A percentile compares a stretch with the other conserved stretches of the same genome.
Evolutionary conservation across 768 basidiomycete genomes (phyloP).

Genomic region (Gelatoporia subvermispora): DNA sequence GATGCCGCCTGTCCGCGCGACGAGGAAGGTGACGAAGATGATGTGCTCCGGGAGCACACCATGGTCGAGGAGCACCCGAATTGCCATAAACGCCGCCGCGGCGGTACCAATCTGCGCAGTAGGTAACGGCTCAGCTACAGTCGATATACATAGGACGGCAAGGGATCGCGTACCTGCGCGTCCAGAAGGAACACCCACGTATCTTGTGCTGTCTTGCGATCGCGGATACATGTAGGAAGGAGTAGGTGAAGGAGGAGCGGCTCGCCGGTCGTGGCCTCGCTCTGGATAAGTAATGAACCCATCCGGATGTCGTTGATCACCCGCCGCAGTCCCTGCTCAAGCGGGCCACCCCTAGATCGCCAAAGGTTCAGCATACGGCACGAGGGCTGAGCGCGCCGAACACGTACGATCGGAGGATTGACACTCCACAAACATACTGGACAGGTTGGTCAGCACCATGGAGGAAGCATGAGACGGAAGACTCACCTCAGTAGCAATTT

Average conservation of each 20-base stretch:
- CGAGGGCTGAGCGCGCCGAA: not conserved
- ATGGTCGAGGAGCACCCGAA: conserved; percentile 90
- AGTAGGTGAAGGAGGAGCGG: conserved; percentile 79
- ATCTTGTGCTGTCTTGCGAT: conserved; percentile 56
- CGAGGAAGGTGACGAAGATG: conserved; percentile 85
- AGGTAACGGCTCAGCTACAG: not conserved
- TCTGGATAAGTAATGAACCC: conserved; percentile 89
- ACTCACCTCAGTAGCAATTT: conserved; percentile 54
- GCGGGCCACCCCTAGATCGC: conserved; percentile 67
- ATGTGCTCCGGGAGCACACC: conserved; percentile 81
- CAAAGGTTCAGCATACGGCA: conserved; percentile 3
- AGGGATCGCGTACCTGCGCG: conserved; percentile 54
- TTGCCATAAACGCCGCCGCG: conserved; percentile 91
- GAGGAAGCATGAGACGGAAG: not conserved
- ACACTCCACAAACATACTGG: conserved; percentile 81
- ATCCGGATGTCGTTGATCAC: conserved; percentile 83
- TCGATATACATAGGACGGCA: not conserved
- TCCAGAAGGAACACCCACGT: conserved; percentile 87
- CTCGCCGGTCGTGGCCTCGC: conserved; percentile 79
- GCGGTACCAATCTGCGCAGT: conserved; percentile 81
- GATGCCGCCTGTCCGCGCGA: conserved; percentile 78
- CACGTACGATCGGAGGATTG: conserved; percentile 81
- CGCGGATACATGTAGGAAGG: conserved; percentile 72
- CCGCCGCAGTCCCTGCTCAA: conserved; percentile 86
- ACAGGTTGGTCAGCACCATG: not conserved